Conservation (phyloP, 208 protist genomes). For the Leptomonas pyrrhocoris region DNA sequence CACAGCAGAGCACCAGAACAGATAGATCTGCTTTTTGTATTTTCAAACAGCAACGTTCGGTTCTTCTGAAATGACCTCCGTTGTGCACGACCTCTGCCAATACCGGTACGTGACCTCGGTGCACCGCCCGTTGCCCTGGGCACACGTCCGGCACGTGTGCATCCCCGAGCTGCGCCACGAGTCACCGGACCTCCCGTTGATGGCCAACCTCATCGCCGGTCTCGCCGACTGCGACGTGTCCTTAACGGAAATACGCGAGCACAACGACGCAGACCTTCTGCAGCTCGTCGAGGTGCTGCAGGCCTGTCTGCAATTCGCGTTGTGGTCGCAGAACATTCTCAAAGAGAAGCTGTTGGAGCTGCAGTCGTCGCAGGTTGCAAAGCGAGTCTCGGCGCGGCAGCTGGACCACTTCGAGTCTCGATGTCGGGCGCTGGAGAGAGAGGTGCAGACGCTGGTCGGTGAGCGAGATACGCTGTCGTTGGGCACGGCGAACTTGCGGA, state of each 20-base stretch:
- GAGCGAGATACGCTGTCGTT: slow-evolving; percentile 61
- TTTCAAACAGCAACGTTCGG: too few relatives aligned
- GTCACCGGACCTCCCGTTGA: slow-evolving; percentile 63
- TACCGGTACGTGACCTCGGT: slow-evolving; percentile 49
- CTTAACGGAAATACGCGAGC: slow-evolving; percentile 32
- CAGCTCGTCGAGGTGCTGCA: slow-evolving; percentile 75
- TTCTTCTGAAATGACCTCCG: slow-evolving; percentile 15
- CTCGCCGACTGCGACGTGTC: slow-evolving; percentile 44
- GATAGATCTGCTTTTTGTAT: too few relatives aligned
- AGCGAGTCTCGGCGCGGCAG: slow-evolving; percentile 48
- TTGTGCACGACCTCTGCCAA: slow-evolving; percentile 49
- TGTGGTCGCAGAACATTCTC: slow-evolving; percentile 84
- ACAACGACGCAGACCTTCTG: slow-evolving; percentile 58
- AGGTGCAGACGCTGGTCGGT: slow-evolving; percentile 29
- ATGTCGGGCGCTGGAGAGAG: slow-evolving; percentile 27
- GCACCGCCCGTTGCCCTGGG: slow-evolving; percentile 53
- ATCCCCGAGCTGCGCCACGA: slow-evolving; percentile 45
- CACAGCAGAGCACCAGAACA: too few relatives aligned
- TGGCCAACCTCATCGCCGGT: slow-evolving; percentile 68
- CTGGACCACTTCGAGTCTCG: slow-evolving; percentile 57
- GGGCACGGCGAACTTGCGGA: slow-evolving; percentile 43
- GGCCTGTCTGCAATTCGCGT: slow-evolving; percentile 72
- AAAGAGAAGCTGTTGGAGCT: slow-evolving; percentile 61
- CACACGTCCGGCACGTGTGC: slow-evolving; percentile 55
- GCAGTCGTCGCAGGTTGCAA: slow-evolving; percentile 47